phyloP scores from a whole-genome alignment of 108 stramenopile genomes.

The Asterionellopsis glacialis region DNA sequence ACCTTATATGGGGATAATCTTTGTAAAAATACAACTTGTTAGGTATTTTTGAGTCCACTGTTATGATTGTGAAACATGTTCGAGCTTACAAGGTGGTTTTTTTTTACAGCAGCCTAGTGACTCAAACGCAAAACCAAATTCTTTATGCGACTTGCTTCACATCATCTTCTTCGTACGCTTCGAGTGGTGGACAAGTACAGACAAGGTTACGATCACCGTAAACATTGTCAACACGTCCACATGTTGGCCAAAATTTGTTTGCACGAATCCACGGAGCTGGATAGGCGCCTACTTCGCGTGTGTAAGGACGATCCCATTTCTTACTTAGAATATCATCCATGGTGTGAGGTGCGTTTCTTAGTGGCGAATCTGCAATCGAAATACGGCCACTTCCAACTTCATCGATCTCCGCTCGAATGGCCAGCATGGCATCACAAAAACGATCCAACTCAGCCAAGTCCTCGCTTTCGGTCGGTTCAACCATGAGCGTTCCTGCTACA shows the following conservation, averaged over 20 bases:
- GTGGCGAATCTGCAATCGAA: conserved; percentile 84
- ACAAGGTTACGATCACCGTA: conserved; percentile 97
- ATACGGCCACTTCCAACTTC: conserved; percentile 90
- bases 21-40: too few relatives aligned
- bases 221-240: conserved; percentile 97
- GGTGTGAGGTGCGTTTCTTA: conserved; percentile 96
- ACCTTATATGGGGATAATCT: too few relatives aligned
- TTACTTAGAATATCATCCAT: conserved; percentile 77
- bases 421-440: conserved; percentile 97
- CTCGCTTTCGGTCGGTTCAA: conserved; percentile 98
- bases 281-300: conserved; percentile 86
- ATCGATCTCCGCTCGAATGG: conserved; percentile 96
- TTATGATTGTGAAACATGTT: too few relatives aligned
- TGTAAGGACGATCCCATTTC: conserved; percentile 90
- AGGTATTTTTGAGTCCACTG: too few relatives aligned
- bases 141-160: conserved; percentile 68
- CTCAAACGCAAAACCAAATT: too few relatives aligned
- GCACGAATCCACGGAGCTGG: conserved; percentile 93
- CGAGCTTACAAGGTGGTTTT: too few relatives aligned
- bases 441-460: conserved; percentile 96
- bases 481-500: conserved; percentile 97
- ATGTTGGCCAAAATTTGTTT: conserved; percentile 98
- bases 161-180: conserved; percentile 81
- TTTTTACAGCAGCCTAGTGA: too few relatives aligned
- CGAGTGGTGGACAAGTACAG: conserved; percentile 94